Evolutionary conservation across 345 rosid genomes (phyloP), one percentile per base, ranked within the genome.

Genomic region (Arabis alpina): DNA sequence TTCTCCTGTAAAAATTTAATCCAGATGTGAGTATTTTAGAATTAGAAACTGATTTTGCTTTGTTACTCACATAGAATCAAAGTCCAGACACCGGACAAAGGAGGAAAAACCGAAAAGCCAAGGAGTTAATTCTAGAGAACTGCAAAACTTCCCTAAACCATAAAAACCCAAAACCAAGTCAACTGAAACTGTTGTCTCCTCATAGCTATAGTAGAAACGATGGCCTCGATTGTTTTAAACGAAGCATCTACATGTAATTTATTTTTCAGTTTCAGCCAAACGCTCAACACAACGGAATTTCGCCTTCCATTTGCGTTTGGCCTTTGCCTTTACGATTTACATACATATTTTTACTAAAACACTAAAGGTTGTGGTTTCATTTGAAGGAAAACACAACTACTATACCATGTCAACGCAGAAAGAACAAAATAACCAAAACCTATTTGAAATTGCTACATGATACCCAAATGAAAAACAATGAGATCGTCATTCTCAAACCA

Each of bases 1-100:
- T 42, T 88, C 73, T 69, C 99, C 99, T 91, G 84, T 64, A 77
- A 24, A 6, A 5, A n/a, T 23, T 39, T 37, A 10, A 10, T 27
- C 10, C 8, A 64, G 19, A 54, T 34, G 48, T 28, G 13, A 8
- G 11, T 43, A 10, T 9, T 11, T 41, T 41, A 6, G 11, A 19
- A 15, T 5, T 4, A 30, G 4, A 48, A 1, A 8, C 28, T 6
- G 56, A 1, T 3, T 8, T 11, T 51, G 59, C 16, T 48, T n/a
- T 23, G 10, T 51, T 65, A 12, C 68, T 19, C 23, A n/a, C n/a
- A 11, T 30, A 59, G 25, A 70, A 58, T 34, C 32, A 47, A 34
- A 36, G 41, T 10, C 10, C 1, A 44, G n/a, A 53, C 40, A n/a
- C 55, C n/a, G 23, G 55, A n/a, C 37, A 37, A 19, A 66, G 37